Evolutionary conservation across 371 early-diverging fungal species (phyloP).

Genomic region (Phascolomyces articulosus): DNA sequence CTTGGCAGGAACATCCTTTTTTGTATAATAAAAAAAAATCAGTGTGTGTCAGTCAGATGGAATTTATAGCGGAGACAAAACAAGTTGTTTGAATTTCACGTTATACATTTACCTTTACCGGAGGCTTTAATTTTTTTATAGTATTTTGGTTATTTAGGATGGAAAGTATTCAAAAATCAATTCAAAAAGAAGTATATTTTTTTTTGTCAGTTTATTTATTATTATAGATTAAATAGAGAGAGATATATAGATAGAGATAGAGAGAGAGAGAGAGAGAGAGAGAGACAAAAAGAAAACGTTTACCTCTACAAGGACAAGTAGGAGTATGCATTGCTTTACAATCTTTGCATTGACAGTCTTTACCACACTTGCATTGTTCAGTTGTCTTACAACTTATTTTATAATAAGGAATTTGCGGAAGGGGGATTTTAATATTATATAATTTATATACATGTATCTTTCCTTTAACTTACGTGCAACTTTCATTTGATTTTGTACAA

Average conservation of each 20-base stretch:
- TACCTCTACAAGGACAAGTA: conserved; percentile 9
- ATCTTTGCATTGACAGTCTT: conserved; percentile 2
- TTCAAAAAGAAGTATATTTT: neutral
- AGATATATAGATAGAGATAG: no score
- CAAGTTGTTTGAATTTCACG: neutral
- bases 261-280: no score
- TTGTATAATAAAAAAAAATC: neutral
- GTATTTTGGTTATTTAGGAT: no score
- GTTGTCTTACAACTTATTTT: neutral
- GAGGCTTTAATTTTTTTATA: neutral
- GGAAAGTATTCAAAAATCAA: no score
- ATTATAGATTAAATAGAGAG: no score
- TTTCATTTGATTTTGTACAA: conserved; percentile 10
- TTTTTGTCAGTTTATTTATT: neutral
- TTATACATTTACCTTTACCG: conserved; percentile 5
- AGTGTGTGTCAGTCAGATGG: neutral
- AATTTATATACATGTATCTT: neutral
- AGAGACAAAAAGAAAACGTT: no score
- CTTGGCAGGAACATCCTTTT: neutral
- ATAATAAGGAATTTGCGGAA: no score
- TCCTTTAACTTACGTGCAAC: conserved; percentile 2
- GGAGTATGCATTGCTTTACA: conserved; percentile 10
- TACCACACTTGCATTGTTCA: conserved; percentile 8
- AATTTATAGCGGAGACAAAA: neutral
- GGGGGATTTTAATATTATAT: no score